Base-by-base conservation (phyloP, 805 yeast genomes). In the Pichia sporocuriosa region DNA sequence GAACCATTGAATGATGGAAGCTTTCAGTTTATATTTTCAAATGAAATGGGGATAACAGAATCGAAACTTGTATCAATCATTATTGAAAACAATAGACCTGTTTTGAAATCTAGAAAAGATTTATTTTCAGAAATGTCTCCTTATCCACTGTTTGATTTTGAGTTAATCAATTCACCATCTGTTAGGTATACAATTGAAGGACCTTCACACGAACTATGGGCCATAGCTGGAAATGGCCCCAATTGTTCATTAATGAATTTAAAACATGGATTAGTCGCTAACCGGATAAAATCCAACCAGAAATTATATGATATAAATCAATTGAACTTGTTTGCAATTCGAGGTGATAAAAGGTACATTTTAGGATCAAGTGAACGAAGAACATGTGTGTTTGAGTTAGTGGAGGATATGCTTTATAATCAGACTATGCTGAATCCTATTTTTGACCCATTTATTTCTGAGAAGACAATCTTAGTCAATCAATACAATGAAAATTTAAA, bases 181-280 rank as follows among this genome's bases (percentile, higher is more conserved):
- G 35, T 53, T 4, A 52, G 45, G 16, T 37, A 45, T 25, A 52
- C 52, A 7, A 52, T 48, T 33, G 43, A 48, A 15, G 38, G 47
- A 2, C 43, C 58, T 8, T 46, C 53, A 3, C 45, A 57, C 24
- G 64, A 60, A 37, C 34, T 62, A 4, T 62, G 66, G 66, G 47
- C 54, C 27, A 37, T 53, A n/a, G 58, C 61, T 1, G 52, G 61
- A 13, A 37, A 46, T 16, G 60, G 48, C 7, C 40, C 42, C 15
- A 49, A 50, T 8, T 57, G 58, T 8, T 41, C 62, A 8, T 30
- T 62, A 15, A 39, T 58, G 38, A 51, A 52, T 33, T 31, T 62
- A 4, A 47, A 53, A 19, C 42, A 39, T 13, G 65, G 65, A 2
- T 47, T 46, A 19, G 13, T 46, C 3, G 57, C 61, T 2, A 48